phyloP scores from a whole-genome alignment of 1,284 basidiomycete species.

The Leccinum proliferum region DNA sequence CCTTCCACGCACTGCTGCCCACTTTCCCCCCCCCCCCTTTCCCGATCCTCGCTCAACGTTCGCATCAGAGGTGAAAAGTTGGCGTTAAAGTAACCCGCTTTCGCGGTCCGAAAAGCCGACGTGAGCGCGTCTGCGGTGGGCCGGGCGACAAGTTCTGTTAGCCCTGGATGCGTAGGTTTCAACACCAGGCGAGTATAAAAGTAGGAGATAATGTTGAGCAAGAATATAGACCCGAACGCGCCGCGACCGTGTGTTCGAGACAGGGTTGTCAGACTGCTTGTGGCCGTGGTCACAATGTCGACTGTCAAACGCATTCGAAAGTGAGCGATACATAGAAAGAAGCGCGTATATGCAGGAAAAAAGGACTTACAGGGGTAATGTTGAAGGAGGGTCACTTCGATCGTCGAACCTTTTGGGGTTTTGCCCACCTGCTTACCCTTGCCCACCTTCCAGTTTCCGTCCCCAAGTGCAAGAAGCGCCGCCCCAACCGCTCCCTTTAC shows the following conservation, averaged over 20 bases:
- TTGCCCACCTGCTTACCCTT: conserved; percentile 65
- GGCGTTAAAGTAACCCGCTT: conserved; percentile 75
- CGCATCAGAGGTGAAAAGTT: conserved; percentile 76
- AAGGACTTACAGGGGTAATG: conserved; percentile 62
- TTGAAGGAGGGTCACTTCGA: conserved; percentile 58
- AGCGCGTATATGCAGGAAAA: neutral
- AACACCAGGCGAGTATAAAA: conserved; percentile 54
- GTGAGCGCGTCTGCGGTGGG: conserved; percentile 57
- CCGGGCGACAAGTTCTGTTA: conserved; percentile 49
- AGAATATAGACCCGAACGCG: conserved; percentile 66
- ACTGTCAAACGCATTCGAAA: conserved; percentile 33
- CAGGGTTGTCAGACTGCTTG: conserved; percentile 54
- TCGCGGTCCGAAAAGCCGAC: conserved; percentile 68
- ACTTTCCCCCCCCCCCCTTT: too few species aligned
- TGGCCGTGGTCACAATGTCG: conserved; percentile 60
- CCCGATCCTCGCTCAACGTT: conserved; percentile 58
- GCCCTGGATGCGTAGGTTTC: conserved; percentile 39
- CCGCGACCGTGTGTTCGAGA: conserved; percentile 61
- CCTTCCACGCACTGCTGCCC: conserved; percentile 40
- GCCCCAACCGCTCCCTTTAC: conserved; percentile 61
- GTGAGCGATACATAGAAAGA: conserved; percentile 1
- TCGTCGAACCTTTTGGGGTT: conserved; percentile 33
- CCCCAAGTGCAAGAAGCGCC: conserved; percentile 62
- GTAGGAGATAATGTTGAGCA: conserved; percentile 73
- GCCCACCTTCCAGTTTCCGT: conserved; percentile 87